These are phyloP conservation scores for Cutaneotrichosporon cavernicola DNA, from an alignment of 1,284 basidiomycete genomes.

Conservation along the genomic window DNA sequence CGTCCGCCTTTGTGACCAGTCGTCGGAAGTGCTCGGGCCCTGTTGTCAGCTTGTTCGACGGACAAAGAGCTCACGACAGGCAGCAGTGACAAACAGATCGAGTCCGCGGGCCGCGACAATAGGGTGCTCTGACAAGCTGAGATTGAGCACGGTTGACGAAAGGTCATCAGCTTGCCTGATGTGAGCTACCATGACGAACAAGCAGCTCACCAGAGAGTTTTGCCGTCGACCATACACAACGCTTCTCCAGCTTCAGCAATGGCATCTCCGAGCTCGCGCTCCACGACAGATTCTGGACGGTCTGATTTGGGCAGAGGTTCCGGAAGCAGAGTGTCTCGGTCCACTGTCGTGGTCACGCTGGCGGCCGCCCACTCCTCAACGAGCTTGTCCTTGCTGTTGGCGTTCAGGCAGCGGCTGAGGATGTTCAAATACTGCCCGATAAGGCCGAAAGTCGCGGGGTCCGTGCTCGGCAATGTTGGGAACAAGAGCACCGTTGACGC, in stretches of 20 bases:
- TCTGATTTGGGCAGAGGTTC: neutral
- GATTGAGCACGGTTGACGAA: constrained; percentile 28
- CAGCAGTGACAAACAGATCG: constrained; percentile 36
- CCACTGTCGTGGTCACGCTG: neutral
- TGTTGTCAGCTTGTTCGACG: neutral
- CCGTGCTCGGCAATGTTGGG: constrained; percentile 17
- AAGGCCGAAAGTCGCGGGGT: neutral
- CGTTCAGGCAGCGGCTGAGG: neutral
- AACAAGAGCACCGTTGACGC: constrained; percentile 29
- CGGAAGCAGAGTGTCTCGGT: neutral
- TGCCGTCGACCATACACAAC: constrained; percentile 28
- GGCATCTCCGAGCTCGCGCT: constrained; percentile 27
- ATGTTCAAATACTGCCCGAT: constrained; percentile 3
- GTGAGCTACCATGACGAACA: neutral
- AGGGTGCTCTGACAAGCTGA: constrained; percentile 16
- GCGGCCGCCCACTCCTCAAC: constrained; percentile 1
- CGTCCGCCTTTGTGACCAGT: constrained; percentile 20
- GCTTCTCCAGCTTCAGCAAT: constrained; percentile 30
- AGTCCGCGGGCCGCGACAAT: constrained; percentile 26
- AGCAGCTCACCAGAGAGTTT: constrained; percentile 28
- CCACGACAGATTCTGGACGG: constrained; percentile 5
- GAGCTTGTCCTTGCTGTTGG: neutral
- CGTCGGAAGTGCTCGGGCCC: constrained; percentile 30
- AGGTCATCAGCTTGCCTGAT: constrained; percentile 35
- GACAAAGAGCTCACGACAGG: constrained; percentile 32